phyloP scores from a whole-genome alignment of 2,329 filamentous ascomycete species.

The Aspergillaceae sp. region DNA sequence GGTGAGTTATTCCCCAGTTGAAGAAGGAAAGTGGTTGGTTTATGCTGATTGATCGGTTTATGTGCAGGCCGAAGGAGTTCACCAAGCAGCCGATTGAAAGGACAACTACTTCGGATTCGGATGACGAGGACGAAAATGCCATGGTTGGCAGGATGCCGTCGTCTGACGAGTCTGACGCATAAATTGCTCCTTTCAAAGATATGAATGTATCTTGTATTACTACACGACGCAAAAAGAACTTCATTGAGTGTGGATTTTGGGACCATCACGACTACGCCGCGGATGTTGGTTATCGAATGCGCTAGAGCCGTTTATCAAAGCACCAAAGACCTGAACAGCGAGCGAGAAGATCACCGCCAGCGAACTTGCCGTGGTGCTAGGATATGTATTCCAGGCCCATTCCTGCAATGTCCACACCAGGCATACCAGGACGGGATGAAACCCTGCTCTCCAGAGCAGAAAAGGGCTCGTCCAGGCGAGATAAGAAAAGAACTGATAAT shows the following conservation, averaged over 20 bases:
- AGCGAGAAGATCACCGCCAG: slow-evolving; percentile 62
- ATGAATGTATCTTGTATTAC: background rate
- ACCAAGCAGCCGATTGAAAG: slow-evolving; percentile 49
- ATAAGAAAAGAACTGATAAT: slow-evolving; percentile 95
- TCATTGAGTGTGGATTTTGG: slow-evolving; percentile 18
- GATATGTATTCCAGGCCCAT: slow-evolving; percentile 89
- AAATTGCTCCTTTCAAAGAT: slow-evolving; percentile 18
- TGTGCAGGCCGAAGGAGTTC: slow-evolving; percentile 68
- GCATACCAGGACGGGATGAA: slow-evolving; percentile 59
- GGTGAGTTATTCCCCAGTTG: slow-evolving; percentile 44
- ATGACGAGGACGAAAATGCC: slow-evolving; percentile 71
- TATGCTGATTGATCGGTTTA: slow-evolving; percentile 7
- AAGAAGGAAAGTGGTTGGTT: background rate
- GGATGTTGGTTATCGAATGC: slow-evolving; percentile 12
- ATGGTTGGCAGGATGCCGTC: slow-evolving; percentile 79
- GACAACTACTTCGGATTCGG: slow-evolving; percentile 62
- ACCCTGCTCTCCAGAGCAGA: slow-evolving; percentile 69
- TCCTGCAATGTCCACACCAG: slow-evolving; percentile 70
- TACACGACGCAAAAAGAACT: background rate
- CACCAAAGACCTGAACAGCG: slow-evolving; percentile 54
- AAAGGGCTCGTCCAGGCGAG: slow-evolving; percentile 83
- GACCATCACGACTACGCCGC: slow-evolving; percentile 7
- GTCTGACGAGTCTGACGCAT: slow-evolving; percentile 66
- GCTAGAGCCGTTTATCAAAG: slow-evolving; percentile 42
- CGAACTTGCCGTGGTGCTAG: slow-evolving; percentile 63